These are phyloP conservation scores for Phytopythium montanum DNA, from an alignment of 352 stramenopile species.

Conservation along the genomic window DNA sequence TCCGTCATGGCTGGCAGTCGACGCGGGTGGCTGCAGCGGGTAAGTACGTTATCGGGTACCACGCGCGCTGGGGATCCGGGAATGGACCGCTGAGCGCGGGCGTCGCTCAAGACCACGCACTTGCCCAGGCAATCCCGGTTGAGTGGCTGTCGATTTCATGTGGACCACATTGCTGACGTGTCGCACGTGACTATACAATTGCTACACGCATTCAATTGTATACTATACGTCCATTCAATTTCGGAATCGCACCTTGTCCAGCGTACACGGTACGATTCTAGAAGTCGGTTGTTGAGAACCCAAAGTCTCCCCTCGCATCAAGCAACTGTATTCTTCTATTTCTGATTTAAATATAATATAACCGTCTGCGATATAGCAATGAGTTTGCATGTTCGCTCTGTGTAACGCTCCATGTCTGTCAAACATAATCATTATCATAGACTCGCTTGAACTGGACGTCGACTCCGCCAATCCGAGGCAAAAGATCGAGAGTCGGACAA, in stretches of 20 bases:
- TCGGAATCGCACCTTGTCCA: not conserved
- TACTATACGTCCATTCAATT: not conserved
- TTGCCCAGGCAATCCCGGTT: not conserved
- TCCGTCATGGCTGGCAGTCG: conserved; percentile 20
- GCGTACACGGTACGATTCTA: not conserved
- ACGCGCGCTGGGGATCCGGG: conserved; percentile 8
- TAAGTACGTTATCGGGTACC: not conserved
- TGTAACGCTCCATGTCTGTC: no score
- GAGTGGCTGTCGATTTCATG: no score
- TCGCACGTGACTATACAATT: not conserved
- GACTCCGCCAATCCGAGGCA: not conserved
- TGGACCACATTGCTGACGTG: not conserved
- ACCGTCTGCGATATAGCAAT: no score
- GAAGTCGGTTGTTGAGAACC: not conserved
- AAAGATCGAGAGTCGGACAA: conserved; percentile 12
- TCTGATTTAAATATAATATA: no score
- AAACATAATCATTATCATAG: no score
- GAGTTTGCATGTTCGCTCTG: no score
- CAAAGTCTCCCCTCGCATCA: not conserved
- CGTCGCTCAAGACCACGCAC: not conserved
- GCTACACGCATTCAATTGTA: not conserved
- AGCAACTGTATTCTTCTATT: no score
- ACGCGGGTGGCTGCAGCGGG: no score
- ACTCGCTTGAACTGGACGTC: no score
- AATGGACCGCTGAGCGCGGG: conserved; percentile 9